Base-by-base conservation (phyloP, 257 asterid genomes). In the Lycium ferocissimum region DNA sequence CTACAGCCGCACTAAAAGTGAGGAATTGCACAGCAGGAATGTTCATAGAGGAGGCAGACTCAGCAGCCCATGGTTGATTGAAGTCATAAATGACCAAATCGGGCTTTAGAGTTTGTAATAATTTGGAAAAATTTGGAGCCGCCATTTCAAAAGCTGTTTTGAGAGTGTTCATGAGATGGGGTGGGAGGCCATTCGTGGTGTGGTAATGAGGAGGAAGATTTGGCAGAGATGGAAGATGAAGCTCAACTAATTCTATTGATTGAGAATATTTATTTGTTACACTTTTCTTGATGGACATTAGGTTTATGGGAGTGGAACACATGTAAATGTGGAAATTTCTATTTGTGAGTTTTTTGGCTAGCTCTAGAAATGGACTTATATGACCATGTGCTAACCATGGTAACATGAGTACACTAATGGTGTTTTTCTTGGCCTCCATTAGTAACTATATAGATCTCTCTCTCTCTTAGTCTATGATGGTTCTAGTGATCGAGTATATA, bases 121-220 rank as follows among this genome's bases (percentile, higher is more conserved):
- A 85, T 1, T 33, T 10, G 18, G 67, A 7, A 49, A 91, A 91
- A 1, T 82, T 40, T 4, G 90, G 86, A n/a, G 61, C n/a, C 12
- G 93, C 22, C 78, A 9, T 53, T 15, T 89, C 89, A 10, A 88
- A 91, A 8, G 92, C 89, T 2, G 0, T 81, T 69, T 88, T 89
- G 14, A 92, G 92, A 0, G 72, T 79, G 8, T 85, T 80, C 90
- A 88, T 86, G 38, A 90, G 91, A 45, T 79, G 67, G 14, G 88
- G 90, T 5, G 92, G 93, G 62, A 92, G 93, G 88, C 91, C 93
- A 73, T 91, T 92, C 75, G 95, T 91, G 82, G 95, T 91, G 90
- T 92, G 94, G 80, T 40, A 84, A 84, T 70, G 18, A 43, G 91
- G 79, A 5, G 88, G 91, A 49, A 92, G 93, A 5, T 85, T 86